These are phyloP conservation scores for Cladosporium colombiae DNA, from an alignment of 2,329 filamentous ascomycete genomes.

Conservation along the genomic window DNA sequence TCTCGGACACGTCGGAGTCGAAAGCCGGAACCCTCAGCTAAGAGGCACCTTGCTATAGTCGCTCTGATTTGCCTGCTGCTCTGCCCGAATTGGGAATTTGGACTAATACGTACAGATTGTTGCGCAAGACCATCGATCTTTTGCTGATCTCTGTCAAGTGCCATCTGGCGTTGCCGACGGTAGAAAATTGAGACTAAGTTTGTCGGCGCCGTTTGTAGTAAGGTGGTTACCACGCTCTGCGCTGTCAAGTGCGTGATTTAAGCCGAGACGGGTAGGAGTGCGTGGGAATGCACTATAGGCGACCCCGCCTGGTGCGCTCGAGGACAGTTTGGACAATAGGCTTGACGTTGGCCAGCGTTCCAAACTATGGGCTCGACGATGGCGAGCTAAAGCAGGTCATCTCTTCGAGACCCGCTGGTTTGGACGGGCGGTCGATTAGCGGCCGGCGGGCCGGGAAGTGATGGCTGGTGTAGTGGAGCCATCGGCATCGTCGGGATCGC, in stretches of 20 bases:
- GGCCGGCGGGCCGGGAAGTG: constrained; percentile 1
- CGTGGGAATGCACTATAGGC: background rate
- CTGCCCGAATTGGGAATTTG: background rate
- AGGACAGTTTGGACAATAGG: background rate
- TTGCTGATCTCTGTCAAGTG: background rate
- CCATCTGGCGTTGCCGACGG: background rate
- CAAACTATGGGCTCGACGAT: background rate
- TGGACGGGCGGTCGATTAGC: constrained; percentile 2
- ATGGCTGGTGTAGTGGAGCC: background rate
- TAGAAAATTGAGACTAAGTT: background rate
- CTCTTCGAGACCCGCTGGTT: constrained; percentile 6
- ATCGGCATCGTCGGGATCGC: constrained; percentile 6
- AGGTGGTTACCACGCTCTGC: background rate
- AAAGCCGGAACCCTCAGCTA: background rate
- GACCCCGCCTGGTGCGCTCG: background rate
- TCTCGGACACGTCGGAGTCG: constrained; percentile 12
- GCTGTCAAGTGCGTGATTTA: background rate
- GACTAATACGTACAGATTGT: constrained; percentile 3
- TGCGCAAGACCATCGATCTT: constrained; percentile 4
- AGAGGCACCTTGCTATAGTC: constrained; percentile 12
- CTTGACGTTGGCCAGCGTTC: constrained; percentile 12
- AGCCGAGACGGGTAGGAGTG: background rate
- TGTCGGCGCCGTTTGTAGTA: constrained; percentile 1
- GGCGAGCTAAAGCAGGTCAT: constrained; percentile 14
- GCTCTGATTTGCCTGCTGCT: background rate